phyloP scores from a whole-genome alignment of 2,329 filamentous ascomycete species.

The Colletotrichum eleusines region DNA sequence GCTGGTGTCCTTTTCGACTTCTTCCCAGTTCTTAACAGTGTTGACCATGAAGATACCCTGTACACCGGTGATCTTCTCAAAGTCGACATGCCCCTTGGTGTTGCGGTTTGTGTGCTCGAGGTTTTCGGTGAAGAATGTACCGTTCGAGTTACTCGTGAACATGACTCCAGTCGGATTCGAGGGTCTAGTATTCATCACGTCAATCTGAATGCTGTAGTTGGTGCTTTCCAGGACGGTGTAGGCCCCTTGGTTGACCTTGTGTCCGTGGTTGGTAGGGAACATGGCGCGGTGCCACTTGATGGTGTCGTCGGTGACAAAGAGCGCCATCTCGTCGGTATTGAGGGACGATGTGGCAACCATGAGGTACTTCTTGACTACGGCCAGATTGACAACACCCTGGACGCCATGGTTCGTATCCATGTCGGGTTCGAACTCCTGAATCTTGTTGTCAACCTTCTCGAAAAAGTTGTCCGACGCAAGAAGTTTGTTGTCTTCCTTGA shows the following conservation, averaged over 20 bases:
- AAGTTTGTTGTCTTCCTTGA: slow-evolving; percentile 80
- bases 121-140: slow-evolving; percentile 94
- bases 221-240: slow-evolving; percentile 97
- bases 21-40: slow-evolving; percentile 85
- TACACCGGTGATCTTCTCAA: slow-evolving; percentile 91
- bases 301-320: slow-evolving; percentile 90
- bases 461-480: slow-evolving; percentile 89
- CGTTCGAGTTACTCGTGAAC: slow-evolving; percentile 97
- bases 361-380: slow-evolving; percentile 86
- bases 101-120: slow-evolving; percentile 93
- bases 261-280: slow-evolving; percentile 83
- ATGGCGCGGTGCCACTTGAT: slow-evolving; percentile 90
- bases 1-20: slow-evolving; percentile 68
- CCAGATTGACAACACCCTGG: slow-evolving; percentile 83
- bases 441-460: slow-evolving; percentile 58
- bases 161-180: slow-evolving; percentile 84
- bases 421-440: slow-evolving; percentile 79
- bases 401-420: slow-evolving; percentile 81
- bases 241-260: slow-evolving; percentile 78
- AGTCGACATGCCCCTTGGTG: slow-evolving; percentile 82
- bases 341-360: slow-evolving; percentile 84
- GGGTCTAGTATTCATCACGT: slow-evolving; percentile 80
- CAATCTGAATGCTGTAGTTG: slow-evolving; percentile 97
- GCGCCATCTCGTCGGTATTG: slow-evolving; percentile 88
- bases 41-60: slow-evolving; percentile 95